Evolutionary conservation across 768 basidiomycete species (phyloP).

Genomic region (Solioccasus polychromus): DNA sequence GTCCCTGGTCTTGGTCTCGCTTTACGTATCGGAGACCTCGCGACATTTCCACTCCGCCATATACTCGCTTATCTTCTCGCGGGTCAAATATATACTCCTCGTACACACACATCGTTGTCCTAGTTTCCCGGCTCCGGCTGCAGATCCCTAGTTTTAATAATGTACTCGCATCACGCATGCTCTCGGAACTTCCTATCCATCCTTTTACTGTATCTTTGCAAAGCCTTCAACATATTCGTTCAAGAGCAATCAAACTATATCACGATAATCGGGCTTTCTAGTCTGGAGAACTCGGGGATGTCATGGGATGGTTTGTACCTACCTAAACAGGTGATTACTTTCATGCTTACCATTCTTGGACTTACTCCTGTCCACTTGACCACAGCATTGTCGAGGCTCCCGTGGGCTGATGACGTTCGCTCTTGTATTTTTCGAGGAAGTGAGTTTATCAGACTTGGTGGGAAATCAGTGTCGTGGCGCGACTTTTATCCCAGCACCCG

Average conservation of each 20-base stretch:
- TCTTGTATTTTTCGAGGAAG: constrained; percentile 28
- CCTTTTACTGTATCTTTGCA: constrained; percentile 11
- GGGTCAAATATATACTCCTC: constrained; percentile 24
- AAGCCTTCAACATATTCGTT: constrained; percentile 3
- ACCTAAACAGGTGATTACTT: constrained; percentile 29
- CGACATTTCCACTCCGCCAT: constrained; percentile 28
- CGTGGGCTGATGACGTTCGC: constrained; percentile 5
- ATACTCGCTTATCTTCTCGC: constrained; percentile 22
- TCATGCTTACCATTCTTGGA: constrained; percentile 24
- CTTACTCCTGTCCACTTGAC: constrained; percentile 14
- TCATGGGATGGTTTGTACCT: constrained; percentile 13
- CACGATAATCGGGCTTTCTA: background rate
- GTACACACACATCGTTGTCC: constrained; percentile 5
- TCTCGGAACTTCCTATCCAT: constrained; percentile 3
- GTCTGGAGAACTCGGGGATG: background rate
- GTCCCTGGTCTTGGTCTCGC: constrained; percentile 28
- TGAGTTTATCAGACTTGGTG: constrained; percentile 16
- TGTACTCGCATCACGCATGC: constrained; percentile 7
- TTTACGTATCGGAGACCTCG: constrained; percentile 30
- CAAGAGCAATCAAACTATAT: constrained; percentile 22
- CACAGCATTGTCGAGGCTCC: background rate
- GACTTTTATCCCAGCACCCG: background rate
- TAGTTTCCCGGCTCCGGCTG: constrained; percentile 14
- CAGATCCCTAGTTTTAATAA: constrained; percentile 1
- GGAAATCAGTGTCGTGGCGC: background rate